Conservation (phyloP, 129 eudicot species). For the Sambucus nigra region DNA sequence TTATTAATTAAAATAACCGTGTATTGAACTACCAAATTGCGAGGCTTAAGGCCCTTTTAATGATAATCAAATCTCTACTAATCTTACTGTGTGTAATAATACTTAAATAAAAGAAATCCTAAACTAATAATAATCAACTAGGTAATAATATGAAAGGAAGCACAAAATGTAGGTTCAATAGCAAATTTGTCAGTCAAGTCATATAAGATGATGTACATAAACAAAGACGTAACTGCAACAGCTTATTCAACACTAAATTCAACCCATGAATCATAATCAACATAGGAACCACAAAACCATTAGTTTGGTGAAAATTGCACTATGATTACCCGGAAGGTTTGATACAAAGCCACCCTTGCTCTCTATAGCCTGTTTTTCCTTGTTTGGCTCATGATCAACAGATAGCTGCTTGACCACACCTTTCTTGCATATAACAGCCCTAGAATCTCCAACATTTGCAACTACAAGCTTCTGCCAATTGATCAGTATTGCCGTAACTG, state of each 20-base stretch:
- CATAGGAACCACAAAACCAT: background rate
- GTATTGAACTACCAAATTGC: too few species aligned
- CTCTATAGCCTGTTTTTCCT: constrained; percentile 59
- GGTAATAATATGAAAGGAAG: too few species aligned
- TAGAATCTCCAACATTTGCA: constrained; percentile 94
- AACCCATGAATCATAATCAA: background rate
- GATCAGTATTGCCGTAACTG: constrained; percentile 82
- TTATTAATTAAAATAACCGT: too few species aligned
- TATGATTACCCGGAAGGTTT: constrained; percentile 69
- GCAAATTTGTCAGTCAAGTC: background rate
- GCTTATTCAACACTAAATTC: background rate
- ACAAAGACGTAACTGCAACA: background rate
- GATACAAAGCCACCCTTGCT: constrained; percentile 89
- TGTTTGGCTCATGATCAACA: constrained; percentile 81
- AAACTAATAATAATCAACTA: too few species aligned
- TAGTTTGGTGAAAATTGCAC: background rate
- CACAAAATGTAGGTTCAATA: background rate
- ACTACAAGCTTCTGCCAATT: constrained; percentile 68
- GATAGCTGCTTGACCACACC: constrained; percentile 82
- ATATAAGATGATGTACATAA: background rate
- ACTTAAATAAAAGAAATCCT: too few species aligned
- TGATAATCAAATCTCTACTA: too few species aligned
- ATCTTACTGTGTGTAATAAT: too few species aligned
- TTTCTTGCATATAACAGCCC: constrained; percentile 71
- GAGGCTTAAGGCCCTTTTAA: too few species aligned